Conservation (phyloP, 768 basidiomycete genomes). For the Neoboletus brunneissimus region DNA sequence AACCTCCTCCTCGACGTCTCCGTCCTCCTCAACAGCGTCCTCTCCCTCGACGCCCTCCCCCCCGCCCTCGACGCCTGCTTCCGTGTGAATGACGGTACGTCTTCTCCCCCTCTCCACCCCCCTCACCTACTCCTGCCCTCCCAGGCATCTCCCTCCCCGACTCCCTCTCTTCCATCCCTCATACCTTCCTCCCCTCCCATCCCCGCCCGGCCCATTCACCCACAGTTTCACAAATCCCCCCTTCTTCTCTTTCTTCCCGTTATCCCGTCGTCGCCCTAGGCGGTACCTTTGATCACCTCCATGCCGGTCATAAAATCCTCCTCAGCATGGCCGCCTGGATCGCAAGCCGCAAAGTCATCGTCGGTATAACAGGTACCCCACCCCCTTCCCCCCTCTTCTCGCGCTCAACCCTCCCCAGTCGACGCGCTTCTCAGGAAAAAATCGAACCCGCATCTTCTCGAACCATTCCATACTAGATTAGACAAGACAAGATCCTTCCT, state of each 20-base stretch:
- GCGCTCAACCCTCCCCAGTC: constrained; percentile 41
- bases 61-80: constrained; percentile 42
- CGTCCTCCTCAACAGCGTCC: constrained; percentile 65
- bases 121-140: constrained; percentile 7
- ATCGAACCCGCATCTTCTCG: constrained; percentile 61
- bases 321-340: constrained; percentile 91
- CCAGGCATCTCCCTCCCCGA: constrained; percentile 40
- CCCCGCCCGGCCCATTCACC: constrained; percentile 5
- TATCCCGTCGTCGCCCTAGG: constrained; percentile 82
- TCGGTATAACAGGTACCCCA: constrained; percentile 77
- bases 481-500: constrained; percentile 66
- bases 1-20: constrained; percentile 76
- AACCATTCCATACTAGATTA: constrained; percentile 57
- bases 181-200: constrained; percentile 14
- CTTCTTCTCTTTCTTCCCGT: constrained; percentile 12
- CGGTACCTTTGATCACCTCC: constrained; percentile 97
- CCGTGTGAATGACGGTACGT: constrained; percentile 44
- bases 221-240: neutral
- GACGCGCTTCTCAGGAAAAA: constrained; percentile 72
- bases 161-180: constrained; percentile 38
- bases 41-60: constrained; percentile 41
- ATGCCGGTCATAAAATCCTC: constrained; percentile 95
- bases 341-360: constrained; percentile 72
- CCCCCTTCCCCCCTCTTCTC: constrained; percentile 3
- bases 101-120: neutral